Evolutionary conservation across 108 stramenopile species (phyloP).

Genomic region (Conticribra guillardii): DNA sequence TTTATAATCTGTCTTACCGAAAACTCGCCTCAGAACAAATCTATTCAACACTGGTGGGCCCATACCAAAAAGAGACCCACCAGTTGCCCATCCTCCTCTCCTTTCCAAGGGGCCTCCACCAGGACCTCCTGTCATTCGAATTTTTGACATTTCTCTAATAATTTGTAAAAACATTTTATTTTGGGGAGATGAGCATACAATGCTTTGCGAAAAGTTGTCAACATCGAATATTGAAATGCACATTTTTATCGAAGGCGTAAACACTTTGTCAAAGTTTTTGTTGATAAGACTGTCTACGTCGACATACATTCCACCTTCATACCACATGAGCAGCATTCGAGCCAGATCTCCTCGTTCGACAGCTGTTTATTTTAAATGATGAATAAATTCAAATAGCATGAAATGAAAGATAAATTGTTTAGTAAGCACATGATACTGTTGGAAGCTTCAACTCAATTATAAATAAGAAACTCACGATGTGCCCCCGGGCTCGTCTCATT

Average conservation of each 20-base stretch:
- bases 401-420: not conserved
- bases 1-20: conserved; percentile 2
- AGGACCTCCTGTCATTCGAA: conserved; percentile 9
- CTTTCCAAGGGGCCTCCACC: conserved; percentile 6
- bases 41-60: conserved; percentile 17
- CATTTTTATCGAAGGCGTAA: conserved; percentile 11
- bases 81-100: conserved; percentile 19
- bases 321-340: conserved; percentile 20
- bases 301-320: conserved; percentile 20
- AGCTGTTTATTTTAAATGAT: not conserved
- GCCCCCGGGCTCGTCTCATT: conserved; percentile 15
- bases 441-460: too few relatives aligned
- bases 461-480: conserved; percentile 14
- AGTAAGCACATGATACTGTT: not conserved
- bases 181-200: conserved; percentile 14
- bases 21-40: conserved; percentile 3
- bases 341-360: conserved; percentile 20
- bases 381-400: not conserved
- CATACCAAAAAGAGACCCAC: not conserved
- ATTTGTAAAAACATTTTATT: conserved; percentile 9
- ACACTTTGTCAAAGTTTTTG: conserved; percentile 14
- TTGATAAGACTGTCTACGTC: conserved; percentile 17
- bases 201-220: conserved; percentile 14
- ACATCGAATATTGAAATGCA: conserved; percentile 2
- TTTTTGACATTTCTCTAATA: conserved; percentile 11